Base-by-base conservation (phyloP, 2,329 filamentous ascomycete genomes). In the Stachybotrys echinatus region DNA sequence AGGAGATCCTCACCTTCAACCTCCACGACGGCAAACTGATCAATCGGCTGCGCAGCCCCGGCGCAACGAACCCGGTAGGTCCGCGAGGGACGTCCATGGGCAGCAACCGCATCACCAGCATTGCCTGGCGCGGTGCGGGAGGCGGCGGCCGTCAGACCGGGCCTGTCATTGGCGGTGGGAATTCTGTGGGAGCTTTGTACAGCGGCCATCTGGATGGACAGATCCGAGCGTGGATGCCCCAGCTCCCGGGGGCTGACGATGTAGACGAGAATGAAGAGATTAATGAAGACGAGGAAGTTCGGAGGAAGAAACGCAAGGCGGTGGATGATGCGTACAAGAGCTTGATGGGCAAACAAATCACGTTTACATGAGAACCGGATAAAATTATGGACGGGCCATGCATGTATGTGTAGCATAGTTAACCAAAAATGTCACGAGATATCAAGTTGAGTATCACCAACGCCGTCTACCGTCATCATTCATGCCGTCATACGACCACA, bases 181-280 rank as follows among this genome's bases (percentile, higher is more conserved):
- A 75, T 53, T 73, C 72, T 19, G 57, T 74, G 5, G 79, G 79
- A 1, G 76, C 72, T 8, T 61, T 96, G 50, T 95, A 90, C 68
- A 94, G 89, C 48, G 87, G 84, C 2, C 90, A 96, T 60, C 76
- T 85, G 3, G 90, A 96, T 63, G 92, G 92, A 0, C 86, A 85
- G 48, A 92, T 97, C 50, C 79, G 87, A 42, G 81, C 81, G 4
- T 96, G 92, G 91, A 76, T 78, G 57, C 87, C 89, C 2, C 72
- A 73, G 34, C 68, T 81, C 6, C 67, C 73, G 1, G 80, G 78
- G 5, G 72, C 70, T 31, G 68, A 80, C 55, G 64, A 79, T 57
- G 56, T 82, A 46, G 74, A 73, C 12, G 73, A 76, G 37, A 70
- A 74, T 12, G 73, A 74, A 4, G 66, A 71, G 17, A 61, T 65